Evolutionary conservation across 1,284 basidiomycete genomes (phyloP), one percentile per base, ranked within the genome.

Genomic region (Phaffia rhodozyma): DNA sequence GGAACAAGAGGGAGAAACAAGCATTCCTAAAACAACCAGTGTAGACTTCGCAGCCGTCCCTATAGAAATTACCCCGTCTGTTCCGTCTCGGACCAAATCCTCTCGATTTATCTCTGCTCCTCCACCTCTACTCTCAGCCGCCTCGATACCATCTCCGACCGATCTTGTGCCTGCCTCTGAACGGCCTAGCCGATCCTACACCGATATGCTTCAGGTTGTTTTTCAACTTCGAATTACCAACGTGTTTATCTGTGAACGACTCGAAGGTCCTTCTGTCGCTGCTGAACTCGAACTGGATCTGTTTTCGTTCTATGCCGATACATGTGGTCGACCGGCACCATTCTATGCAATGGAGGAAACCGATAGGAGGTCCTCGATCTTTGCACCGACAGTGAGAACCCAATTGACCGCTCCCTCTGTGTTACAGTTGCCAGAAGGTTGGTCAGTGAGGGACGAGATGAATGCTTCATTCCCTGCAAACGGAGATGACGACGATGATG

Each of bases 191-290:
- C 38, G 38, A 43, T 43, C 38, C 78, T 61, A 78, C 21, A 77
- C 82, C 47, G 86, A 91, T 62, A 73, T 80, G 5, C 87, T 93
- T 67, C 87, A 89, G 69, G 80, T 87, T 62, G 85, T 88, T 30
- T 77, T 97, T 60, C 87, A 93, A 73, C 76, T 98, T 49, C 81
- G 92, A 51, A 87, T 96, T 81, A 89, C 91, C 1, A 86, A 90
- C 72, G 84, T 89, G 61, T 83, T 86, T 3, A 78, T 97, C 56
- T 80, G 83, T 20, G 94, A 99, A 76, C 82, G 86, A 59, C 82
- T 88, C 25, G 86, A 91, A 53, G 96, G 96, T 0, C 81, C 89
- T 0, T 91, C 94, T 69, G 83, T 84, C 53, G 93, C 91, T 0
- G 86, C 89, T 63, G 79, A 80, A 29, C 86, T 84, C 66, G 92